Evolutionary conservation across 2,329 filamentous ascomycete species (phyloP).

Genomic region (Pseudogymnoascus sp.): DNA sequence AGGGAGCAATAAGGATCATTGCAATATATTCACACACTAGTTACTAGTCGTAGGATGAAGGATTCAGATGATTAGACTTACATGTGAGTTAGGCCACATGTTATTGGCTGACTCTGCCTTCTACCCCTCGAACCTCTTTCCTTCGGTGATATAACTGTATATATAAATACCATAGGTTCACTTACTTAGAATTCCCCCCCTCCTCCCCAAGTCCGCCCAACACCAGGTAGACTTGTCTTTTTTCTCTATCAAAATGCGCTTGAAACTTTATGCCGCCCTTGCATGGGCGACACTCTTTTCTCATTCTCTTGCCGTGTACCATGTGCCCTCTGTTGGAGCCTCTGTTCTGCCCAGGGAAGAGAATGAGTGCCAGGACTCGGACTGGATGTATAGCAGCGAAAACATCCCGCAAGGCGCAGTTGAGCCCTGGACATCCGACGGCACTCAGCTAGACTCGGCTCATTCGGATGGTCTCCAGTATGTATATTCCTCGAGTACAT

Average conservation of each 20-base stretch:
- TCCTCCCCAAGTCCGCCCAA: not conserved
- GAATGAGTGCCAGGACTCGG: not conserved
- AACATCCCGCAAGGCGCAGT: not conserved
- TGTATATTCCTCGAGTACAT: not conserved
- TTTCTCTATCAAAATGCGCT: not conserved
- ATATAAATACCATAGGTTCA: not conserved
- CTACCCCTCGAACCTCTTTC: no score
- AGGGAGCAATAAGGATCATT: no score
- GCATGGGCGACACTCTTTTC: not conserved
- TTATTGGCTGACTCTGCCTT: no score
- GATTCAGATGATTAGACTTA: no score
- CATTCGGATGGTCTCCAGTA: not conserved
- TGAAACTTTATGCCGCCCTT: not conserved
- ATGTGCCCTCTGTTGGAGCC: not conserved
- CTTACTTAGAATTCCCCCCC: not conserved
- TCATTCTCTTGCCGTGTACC: not conserved
- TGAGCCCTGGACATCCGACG: not conserved
- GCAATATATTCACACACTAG: no score
- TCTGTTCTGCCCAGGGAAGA: not conserved
- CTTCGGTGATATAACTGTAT: not conserved
- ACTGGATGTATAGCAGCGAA: not conserved
- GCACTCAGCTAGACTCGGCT: not conserved
- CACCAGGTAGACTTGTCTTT: not conserved
- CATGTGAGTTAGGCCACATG: no score
- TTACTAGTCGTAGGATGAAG: no score